Evolutionary conservation across 2,329 filamentous ascomycete genomes (phyloP), one percentile per base, ranked within the genome.

Genomic region (Fonsecaea erecta): DNA sequence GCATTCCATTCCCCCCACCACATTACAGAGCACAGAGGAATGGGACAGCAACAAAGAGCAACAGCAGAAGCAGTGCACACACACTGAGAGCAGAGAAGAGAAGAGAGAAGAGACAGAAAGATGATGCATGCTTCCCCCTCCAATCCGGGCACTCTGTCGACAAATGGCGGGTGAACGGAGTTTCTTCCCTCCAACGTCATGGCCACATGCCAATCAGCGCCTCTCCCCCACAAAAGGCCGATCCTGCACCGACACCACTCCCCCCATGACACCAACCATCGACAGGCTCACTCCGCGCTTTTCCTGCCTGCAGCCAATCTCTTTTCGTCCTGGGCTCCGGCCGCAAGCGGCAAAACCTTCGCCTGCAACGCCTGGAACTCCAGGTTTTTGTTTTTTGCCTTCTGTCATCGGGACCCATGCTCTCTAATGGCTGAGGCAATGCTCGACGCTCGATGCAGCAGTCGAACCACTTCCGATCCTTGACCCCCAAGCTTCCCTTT

Each of bases 211-310:
- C 35, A 46, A 57, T 40, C 52, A 32, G 12, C 21, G 11, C 21
- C 18, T 48, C n/a, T 32, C 30, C 57, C 65, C 67, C 64, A 62
- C 64, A 63, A 48, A 62, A 46, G 59, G 64, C 67, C 67, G 67
- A 67, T 62, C 62, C 32, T 67, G 55, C 56, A 63, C 67, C 67
- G 67, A 69, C 34, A 34, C 37, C 59, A 53, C 43, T 48, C 21
- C 43, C 43, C 21, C 6, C 18, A 16, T 24, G 6, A 11, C 18
- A 24, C 37, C 18, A 3, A 8, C 7, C 12, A 48, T 48, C 43
- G 43, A 48, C 43, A 48, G 2, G 18, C 43, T 48, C n/a, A 16
- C 43, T 48, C 43, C 43, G 43, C 43, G 43, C 43, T 48, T 11
- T 26, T 48, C 18, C 18, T 48, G 43, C 43, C 4, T 11, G 43